These are phyloP conservation scores for Aspergillus biplanus DNA, from an alignment of 495 filamentous ascomycete genomes.

Conservation along the genomic window DNA sequence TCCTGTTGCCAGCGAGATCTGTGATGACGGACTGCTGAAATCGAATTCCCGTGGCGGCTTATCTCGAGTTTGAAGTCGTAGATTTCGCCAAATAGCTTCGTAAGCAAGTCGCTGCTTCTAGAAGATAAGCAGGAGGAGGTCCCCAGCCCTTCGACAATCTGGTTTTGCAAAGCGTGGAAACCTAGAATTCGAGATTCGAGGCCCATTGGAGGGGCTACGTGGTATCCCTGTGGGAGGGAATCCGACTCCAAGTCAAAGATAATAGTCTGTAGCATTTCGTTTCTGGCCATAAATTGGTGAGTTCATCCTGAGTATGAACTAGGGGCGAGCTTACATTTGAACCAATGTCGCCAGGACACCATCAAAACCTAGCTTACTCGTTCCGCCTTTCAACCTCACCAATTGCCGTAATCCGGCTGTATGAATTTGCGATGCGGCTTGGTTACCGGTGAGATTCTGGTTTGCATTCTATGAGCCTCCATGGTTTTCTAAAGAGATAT, in stretches of 20 bases:
- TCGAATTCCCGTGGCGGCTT: background rate
- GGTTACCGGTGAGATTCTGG: constrained; percentile 13
- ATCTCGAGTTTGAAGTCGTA: background rate
- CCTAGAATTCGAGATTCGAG: background rate
- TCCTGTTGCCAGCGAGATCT: background rate
- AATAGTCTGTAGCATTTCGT: constrained; percentile 11
- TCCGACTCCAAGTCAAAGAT: background rate
- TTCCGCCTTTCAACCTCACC: background rate
- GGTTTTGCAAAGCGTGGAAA: background rate
- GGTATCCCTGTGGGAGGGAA: background rate
- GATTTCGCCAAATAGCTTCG: background rate
- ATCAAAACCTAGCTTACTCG: background rate
- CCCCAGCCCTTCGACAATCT: background rate
- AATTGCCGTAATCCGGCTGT: background rate
- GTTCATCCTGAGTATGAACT: too few relatives aligned
- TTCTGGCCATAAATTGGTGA: background rate
- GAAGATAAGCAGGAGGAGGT: background rate
- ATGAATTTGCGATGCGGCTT: constrained; percentile 1
- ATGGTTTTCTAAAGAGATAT: too few relatives aligned
- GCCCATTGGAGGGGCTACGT: background rate
- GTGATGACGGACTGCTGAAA: background rate
- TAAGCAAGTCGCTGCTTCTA: background rate
- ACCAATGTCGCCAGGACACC: background rate
- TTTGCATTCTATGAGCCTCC: background rate
- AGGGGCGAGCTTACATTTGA: background rate